A percentile compares a stretch with the other conserved stretches of the same genome.
Evolutionary conservation across 139 green algal genomes (phyloP).

Genomic region (Pycnococcus provasolii): DNA sequence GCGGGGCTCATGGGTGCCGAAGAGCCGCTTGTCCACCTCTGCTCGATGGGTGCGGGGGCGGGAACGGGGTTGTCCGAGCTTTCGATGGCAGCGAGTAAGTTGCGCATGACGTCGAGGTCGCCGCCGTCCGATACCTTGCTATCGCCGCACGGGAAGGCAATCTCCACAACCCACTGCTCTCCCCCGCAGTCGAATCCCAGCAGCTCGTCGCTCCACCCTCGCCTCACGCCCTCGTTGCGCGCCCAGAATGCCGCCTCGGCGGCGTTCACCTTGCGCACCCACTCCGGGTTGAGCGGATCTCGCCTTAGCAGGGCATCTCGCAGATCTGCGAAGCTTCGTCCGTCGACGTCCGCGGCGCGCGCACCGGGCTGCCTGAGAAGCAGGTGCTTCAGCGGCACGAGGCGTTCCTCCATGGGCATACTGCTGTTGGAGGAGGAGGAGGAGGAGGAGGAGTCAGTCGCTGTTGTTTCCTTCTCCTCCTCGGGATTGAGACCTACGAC

Average conservation of each 20-base stretch:
- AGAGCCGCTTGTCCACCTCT: constrained; percentile 76
- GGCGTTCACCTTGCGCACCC: constrained; percentile 67
- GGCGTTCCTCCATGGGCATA: constrained; percentile 25
- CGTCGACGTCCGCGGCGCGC: constrained; percentile 9
- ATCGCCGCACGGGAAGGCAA: constrained; percentile 44
- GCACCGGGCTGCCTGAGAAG: constrained; percentile 18
- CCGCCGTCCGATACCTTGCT: constrained; percentile 11
- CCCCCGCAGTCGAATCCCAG: constrained; percentile 97
- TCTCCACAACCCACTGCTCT: constrained; percentile 94
- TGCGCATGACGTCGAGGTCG: constrained; percentile 61
- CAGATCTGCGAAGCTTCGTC: constrained; percentile 44
- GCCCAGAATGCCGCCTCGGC: constrained; percentile 84
- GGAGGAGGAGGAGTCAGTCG: neutral
- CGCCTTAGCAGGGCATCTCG: constrained; percentile 67
- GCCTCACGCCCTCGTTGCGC: constrained; percentile 27
- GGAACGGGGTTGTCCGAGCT: constrained; percentile 39
- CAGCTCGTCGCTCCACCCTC: constrained; percentile 72
- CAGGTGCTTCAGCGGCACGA: constrained; percentile 33
- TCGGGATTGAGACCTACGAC: constrained; percentile 32
- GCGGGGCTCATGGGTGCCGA: constrained; percentile 62
- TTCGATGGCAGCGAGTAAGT: constrained; percentile 69
- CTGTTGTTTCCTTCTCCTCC: neutral
- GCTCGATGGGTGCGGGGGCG: constrained; percentile 84
- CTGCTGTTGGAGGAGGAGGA: neutral
- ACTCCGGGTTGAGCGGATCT: constrained; percentile 52